Evolutionary conservation across 805 yeast species (phyloP).

Genomic region (Cyberlindnera mississippiensis): DNA sequence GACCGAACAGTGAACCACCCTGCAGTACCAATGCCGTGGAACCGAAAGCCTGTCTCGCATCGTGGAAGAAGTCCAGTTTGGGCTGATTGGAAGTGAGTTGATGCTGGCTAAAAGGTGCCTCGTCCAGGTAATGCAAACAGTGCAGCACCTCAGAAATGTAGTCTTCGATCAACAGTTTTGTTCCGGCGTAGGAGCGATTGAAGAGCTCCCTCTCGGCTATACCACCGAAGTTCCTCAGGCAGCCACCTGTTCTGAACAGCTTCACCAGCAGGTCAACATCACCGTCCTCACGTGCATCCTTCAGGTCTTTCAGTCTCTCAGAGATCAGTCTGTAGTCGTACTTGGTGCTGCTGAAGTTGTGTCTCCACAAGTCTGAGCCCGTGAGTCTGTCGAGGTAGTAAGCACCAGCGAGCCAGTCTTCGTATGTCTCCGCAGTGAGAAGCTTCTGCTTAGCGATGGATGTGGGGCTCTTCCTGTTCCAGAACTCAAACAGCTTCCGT

Average conservation of each 20-base stretch:
- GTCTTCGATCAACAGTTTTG: conserved; percentile 84
- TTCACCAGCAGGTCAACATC: conserved; percentile 61
- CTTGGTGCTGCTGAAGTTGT: conserved; percentile 72
- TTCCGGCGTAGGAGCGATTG: conserved; percentile 81
- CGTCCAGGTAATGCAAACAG: conserved; percentile 59
- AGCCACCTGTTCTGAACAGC: conserved; percentile 69
- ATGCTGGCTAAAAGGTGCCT: conserved; percentile 25
- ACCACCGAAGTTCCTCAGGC: conserved; percentile 88
- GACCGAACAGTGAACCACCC: conserved; percentile 93
- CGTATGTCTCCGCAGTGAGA: conserved; percentile 51
- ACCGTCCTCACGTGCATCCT: conserved; percentile 50
- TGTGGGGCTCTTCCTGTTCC: conserved; percentile 38
- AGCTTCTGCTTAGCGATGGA: conserved; percentile 46
- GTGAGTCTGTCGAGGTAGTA: conserved; percentile 45
- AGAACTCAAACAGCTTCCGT: conserved; percentile 21
- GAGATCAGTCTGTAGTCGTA: conserved; percentile 83
- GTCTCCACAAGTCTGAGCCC: conserved; percentile 66
- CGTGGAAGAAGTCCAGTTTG: conserved; percentile 76
- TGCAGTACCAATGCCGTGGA: conserved; percentile 86
- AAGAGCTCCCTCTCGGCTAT: conserved; percentile 76
- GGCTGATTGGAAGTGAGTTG: conserved; percentile 40
- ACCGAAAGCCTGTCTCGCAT: conserved; percentile 82
- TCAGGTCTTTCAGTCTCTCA: conserved; percentile 61
- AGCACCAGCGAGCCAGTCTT: conserved; percentile 66
- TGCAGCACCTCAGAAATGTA: conserved; percentile 72